A percentile compares a stretch with the other conserved stretches of the same genome.
phyloP scores from a whole-genome alignment of 257 asterid species.

The Nicotiana sylvestris region DNA sequence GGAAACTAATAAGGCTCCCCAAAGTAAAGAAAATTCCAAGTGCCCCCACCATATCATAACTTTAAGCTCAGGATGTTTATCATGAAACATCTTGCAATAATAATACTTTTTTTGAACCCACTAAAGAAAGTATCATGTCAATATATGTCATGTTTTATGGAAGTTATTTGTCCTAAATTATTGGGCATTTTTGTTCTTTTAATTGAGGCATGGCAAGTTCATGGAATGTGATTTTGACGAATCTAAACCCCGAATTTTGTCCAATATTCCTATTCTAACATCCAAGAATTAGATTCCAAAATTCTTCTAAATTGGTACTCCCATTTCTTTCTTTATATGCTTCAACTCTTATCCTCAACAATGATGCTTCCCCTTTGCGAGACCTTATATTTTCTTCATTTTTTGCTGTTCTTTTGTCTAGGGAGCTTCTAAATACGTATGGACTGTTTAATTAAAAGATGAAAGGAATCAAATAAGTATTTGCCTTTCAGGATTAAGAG shows the following conservation, averaged over 20 bases:
- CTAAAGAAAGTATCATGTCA: neutral
- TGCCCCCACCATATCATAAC: neutral
- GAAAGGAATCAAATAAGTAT: neutral
- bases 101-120: neutral
- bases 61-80: conserved; percentile 7
- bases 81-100: conserved; percentile 13
- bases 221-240: neutral
- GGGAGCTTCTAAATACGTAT: neutral
- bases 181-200: neutral
- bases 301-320: too few relatives aligned
- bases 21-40: conserved; percentile 8
- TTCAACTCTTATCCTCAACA: conserved; percentile 10
- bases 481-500: neutral
- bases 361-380: neutral
- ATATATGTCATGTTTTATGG: neutral
- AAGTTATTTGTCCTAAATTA: neutral
- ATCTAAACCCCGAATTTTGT: neutral
- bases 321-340: neutral
- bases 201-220: neutral
- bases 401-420: neutral
- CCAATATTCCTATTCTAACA: neutral
- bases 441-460: neutral
- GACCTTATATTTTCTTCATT: neutral
- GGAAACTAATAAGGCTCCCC: conserved; percentile 4
- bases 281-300: conserved; percentile 24